Conservation (phyloP, 2,329 filamentous ascomycete species). For the Beauveria varroae region DNA sequence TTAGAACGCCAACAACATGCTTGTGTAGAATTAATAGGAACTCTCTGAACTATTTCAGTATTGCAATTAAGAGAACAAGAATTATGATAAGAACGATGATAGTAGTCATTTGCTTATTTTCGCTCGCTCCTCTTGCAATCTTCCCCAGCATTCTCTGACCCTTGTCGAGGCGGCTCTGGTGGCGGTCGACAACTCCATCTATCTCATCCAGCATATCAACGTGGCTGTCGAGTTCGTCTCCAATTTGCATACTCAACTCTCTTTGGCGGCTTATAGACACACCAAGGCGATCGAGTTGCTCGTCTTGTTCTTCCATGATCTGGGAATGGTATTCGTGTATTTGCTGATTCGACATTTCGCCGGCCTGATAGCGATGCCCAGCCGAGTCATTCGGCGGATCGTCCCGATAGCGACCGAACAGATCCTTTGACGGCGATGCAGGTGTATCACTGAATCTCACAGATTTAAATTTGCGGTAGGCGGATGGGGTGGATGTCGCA, state of each 20-base stretch:
- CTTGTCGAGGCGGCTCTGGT: slow-evolving; percentile 66
- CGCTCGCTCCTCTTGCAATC: slow-evolving; percentile 66
- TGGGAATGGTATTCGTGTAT: slow-evolving; percentile 77
- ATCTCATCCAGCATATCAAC: slow-evolving; percentile 84
- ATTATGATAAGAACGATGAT: slow-evolving; percentile 79
- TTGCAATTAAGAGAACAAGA: slow-evolving; percentile 71
- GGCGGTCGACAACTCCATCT: slow-evolving; percentile 73
- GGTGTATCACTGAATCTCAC: slow-evolving; percentile 76
- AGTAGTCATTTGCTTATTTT: slow-evolving; percentile 80
- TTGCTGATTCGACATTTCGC: slow-evolving; percentile 67
- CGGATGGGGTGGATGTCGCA: slow-evolving; percentile 39
- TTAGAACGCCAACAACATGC: neutral
- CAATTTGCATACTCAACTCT: slow-evolving; percentile 91
- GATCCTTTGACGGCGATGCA: slow-evolving; percentile 28
- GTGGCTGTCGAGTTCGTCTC: slow-evolving; percentile 89
- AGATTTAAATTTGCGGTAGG: slow-evolving; percentile 50
- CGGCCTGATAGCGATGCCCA: slow-evolving; percentile 54
- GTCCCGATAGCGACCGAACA: slow-evolving; percentile 59
- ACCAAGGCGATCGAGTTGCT: slow-evolving; percentile 84
- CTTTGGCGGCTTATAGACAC: slow-evolving; percentile 81
- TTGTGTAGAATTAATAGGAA: neutral
- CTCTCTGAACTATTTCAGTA: slow-evolving; percentile 56
- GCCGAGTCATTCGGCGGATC: slow-evolving; percentile 48
- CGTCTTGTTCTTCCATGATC: slow-evolving; percentile 83
- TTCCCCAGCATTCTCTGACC: slow-evolving; percentile 65